Percentiles rank a stretch among this genome's conserved stretches.
Conservation (phyloP, 2,329 filamentous ascomycete genomes). For the Penicillium sp. region DNA sequence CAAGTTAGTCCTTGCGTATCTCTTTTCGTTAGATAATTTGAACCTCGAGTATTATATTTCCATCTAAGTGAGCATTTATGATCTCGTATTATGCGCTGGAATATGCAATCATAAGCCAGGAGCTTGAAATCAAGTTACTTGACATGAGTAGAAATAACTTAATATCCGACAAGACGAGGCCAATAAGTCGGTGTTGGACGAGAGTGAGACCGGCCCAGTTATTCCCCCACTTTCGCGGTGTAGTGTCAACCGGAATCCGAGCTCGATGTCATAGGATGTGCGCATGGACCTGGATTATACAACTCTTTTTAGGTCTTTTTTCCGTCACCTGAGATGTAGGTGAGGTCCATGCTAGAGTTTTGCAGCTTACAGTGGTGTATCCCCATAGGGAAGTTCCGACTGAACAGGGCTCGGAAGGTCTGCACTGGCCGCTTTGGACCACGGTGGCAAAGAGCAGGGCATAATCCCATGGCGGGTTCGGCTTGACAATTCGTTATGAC, state of each 20-base stretch:
- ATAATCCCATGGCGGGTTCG: neutral
- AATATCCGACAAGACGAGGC: neutral
- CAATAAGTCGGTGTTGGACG: neutral
- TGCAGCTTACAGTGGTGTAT: neutral
- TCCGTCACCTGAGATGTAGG: neutral
- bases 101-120: too few species aligned
- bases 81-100: too few species aligned
- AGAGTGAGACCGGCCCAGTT: neutral
- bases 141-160: neutral
- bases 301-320: neutral
- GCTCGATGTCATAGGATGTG: neutral
- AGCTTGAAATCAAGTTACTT: neutral
- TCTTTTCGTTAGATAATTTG: neutral
- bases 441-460: neutral
- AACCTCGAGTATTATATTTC: neutral
- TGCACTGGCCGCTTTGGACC: neutral
- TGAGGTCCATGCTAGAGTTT: neutral
- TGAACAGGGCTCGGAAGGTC: neutral
- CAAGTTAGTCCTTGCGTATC: neutral
- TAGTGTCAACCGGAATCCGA: neutral
- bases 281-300: neutral
- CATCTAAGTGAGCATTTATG: too few species aligned
- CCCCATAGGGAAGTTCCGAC: neutral
- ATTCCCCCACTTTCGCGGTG: neutral
- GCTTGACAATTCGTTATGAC: neutral